Base-by-base conservation (phyloP, 768 basidiomycete species). In the Podaxis sp. region DNA sequence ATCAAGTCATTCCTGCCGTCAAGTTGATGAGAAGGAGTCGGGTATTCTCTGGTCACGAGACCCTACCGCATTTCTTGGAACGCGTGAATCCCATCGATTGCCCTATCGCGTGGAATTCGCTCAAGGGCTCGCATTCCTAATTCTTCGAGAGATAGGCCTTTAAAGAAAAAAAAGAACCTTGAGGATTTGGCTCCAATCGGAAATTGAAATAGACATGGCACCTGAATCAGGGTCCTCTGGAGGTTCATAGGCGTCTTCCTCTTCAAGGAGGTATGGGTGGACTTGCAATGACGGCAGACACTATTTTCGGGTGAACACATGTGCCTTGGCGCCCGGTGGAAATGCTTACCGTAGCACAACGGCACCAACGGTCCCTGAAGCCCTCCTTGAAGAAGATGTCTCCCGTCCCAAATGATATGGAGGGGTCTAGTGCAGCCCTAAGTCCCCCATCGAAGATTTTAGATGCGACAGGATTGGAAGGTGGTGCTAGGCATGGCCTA, bases 181-280 rank as follows among this genome's bases (percentile, higher is more conserved):
- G 52, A 56, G 49, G 17, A 46, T 24, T 30, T 52, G 42, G 33
- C 52, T 53, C 24, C 30, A 15, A 55, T 19, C 33, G 24, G 26
- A 17, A 33, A 30, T 38, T 33, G 24, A 26, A 5, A 19, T 22
- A 22, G 38, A 24, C 58, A 42, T 33, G 33, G 33, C 64, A 87
- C 92, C 86, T 64, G 87, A 92, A 70, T 95, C 93, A 9, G 93
- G 92, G 73, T 94, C 93, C 68, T 91, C 87, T 3, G 92, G 93
- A 0, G 90, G 91, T 70, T 92, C 89, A 64, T 92, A 94, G 0
- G 88, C 92, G 46, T 92, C 90, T 65, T 94, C 93, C 72, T 90
- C 90, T 65, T 89, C 81, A 11, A 92, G 73, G 24, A 94, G 77
- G 73, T 81, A 93, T 28, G 84, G 79, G 68, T 83, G 76, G 15